Evolutionary conservation across 2,329 filamentous ascomycete genomes (phyloP), one percentile per base, ranked within the genome.

Genomic region (Penicillium glabrum): DNA sequence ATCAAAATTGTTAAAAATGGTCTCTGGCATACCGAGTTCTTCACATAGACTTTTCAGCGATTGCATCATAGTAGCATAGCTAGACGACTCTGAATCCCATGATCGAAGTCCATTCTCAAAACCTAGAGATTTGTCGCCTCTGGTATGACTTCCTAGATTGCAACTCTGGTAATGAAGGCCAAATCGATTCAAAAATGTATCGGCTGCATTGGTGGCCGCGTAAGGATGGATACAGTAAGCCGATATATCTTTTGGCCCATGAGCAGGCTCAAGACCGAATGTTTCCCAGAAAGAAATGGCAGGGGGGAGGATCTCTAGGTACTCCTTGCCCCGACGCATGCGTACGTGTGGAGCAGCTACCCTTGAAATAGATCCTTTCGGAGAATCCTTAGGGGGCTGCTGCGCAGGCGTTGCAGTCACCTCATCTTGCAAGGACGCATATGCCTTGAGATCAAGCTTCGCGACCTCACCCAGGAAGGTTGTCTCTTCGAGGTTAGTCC

Each of bases 201-300:
- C 75, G 35, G 82, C 74, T 33, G 78, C 76, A 19, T 79, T 75
- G 54, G 70, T 67, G 13, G 83, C 65, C 33, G 77, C 72, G 27
- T 77, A 74, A 2, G 85, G 84, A 61, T 82, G 81, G 10, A 88
- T 73, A 61, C 82, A 84, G 64, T 84, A 84, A 1, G 80, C 76
- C 23, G 80, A 77, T n/a, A 87, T 70, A 64, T 86, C 78, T 66
- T 87, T 87, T 1, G 77, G 57, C 1, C 83, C 81, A 65, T 78
- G 80, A 39, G 78, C 77, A 33, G 85, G 85, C 41, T 81, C 80
- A 10, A 88, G 72, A 19, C 82, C 83, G 41, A 87, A 79, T 1
- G 82, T 78, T 60, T 87, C 84, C 85, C 85, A 87, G 62, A 87
- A 87, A 2, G 77, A 72, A 48, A 86, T 67, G 5, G 83, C 81